Base-by-base conservation (phyloP, 1,284 basidiomycete genomes). In the Cutaneotrichosporon cutaneum region DNA sequence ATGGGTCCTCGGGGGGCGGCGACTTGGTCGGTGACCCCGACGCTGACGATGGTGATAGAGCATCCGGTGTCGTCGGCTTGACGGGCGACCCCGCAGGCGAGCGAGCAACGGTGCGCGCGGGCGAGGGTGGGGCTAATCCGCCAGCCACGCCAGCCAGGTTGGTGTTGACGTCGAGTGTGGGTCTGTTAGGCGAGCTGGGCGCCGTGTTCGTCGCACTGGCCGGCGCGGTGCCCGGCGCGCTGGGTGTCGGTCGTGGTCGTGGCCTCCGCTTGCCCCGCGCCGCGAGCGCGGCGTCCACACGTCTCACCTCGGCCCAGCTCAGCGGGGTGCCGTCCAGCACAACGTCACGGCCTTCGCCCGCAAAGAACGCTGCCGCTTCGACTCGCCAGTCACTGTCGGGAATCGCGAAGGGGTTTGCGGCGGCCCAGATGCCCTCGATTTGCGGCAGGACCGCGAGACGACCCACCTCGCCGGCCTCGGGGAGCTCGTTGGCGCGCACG, bases 391-490 rank as follows among this genome's bases (percentile, higher is more conserved):
- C 84, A 61, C 88, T 87, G 56, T 85, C 84, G 61, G 89, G 87
- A 71, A 33, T 59, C 77, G 68, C 89, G 62, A 94, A 85, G 0
- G 89, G 89, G 71, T 96, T 96, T 2, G 87, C 88, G 58, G 88
- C 85, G 18, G 92, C 82, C 86, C 87, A 92, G 0, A 96, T 82
- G 68, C 91, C 87, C 9, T 81, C 68, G 61, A 96, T 84, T 68
- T 89, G 85, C 9, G 91, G 90, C 39, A 97, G 81, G 6, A 85
- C 83, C 0, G 91, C 88, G 21, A 99, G 82, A 26, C 95, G 82
- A 1, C 92, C 90, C 2, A 98, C 83, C 77, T 99, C 95, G 14
- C 87, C 86, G 39, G 85, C 86, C 68, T 98, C 95, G 52, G 88
- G 85, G 45, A 99, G 82, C 50, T 85, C 78, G 70, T 98, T 99